These are phyloP conservation scores for Sporothrix sp. DNA, from an alignment of 2,329 filamentous ascomycete species.

Conservation along the genomic window DNA sequence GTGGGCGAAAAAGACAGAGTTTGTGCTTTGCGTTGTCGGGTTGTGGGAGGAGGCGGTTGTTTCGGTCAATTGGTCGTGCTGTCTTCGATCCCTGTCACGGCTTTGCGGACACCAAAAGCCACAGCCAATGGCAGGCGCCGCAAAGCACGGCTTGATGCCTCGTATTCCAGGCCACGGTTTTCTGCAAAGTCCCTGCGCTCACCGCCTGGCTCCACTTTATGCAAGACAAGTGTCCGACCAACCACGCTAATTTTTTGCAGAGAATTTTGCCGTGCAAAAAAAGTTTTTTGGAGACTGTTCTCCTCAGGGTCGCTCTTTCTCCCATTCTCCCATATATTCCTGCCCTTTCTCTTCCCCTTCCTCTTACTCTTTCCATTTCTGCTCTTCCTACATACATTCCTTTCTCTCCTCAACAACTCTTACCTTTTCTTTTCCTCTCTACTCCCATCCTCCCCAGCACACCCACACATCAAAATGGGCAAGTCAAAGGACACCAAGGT, in stretches of 20 bases:
- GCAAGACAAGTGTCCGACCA: slow-evolving; percentile 8
- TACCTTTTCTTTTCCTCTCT: neutral
- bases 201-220: slow-evolving; percentile 20
- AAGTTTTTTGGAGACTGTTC: slow-evolving; percentile 13
- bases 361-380: slow-evolving; percentile 12
- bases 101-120: neutral
- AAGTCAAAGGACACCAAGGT: slow-evolving; percentile 55
- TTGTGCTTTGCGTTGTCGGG: neutral
- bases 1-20: neutral
- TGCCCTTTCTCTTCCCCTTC: slow-evolving; percentile 1
- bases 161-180: neutral
- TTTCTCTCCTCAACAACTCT: neutral
- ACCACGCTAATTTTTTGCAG: slow-evolving; percentile 18
- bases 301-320: neutral
- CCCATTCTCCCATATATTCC: neutral
- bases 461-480: slow-evolving; percentile 42
- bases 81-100: neutral
- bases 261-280: slow-evolving; percentile 18
- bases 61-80: neutral
- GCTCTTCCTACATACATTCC: neutral
- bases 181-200: neutral
- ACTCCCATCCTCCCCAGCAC: slow-evolving; percentile 8
- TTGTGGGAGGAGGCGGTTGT: no score
- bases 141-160: neutral
- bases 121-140: neutral